A percentile compares a stretch with the other conserved stretches of the same genome.
Evolutionary conservation across 75 land plant genomes (phyloP).

Genomic region (Sequoia sempervirens): DNA sequence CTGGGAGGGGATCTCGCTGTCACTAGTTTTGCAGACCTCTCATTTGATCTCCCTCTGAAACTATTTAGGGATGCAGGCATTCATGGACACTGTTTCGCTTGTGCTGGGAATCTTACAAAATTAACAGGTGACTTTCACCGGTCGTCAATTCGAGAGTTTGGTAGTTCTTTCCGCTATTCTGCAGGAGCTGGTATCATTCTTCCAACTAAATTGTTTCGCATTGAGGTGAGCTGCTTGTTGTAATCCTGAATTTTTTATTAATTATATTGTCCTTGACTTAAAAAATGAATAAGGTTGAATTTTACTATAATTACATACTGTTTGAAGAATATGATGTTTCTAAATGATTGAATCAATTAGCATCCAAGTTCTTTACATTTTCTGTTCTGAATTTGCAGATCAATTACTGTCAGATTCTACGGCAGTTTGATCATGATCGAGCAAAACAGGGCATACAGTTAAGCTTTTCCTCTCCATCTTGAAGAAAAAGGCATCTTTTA

Average conservation of each 20-base stretch:
- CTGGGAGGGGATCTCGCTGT: conserved; percentile 91
- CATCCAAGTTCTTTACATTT: background rate
- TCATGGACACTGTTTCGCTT: conserved; percentile 78
- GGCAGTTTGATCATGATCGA: conserved; percentile 55
- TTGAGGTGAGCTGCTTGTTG: conserved; percentile 60
- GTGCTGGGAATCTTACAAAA: conserved; percentile 75
- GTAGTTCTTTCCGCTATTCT: conserved; percentile 55
- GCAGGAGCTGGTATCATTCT: conserved; percentile 76
- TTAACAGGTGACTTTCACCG: conserved; percentile 44
- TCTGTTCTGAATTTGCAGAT: conserved; percentile 35
- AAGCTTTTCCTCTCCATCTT: conserved; percentile 45
- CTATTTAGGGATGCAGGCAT: conserved; percentile 71
- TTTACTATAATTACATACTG: background rate
- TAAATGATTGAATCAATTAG: background rate
- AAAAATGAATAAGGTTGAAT: background rate
- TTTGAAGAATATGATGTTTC: background rate
- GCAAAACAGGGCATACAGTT: conserved; percentile 80
- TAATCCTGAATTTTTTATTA: background rate
- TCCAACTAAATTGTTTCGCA: conserved; percentile 81
- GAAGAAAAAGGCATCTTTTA: background rate
- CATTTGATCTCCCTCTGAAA: conserved; percentile 84
- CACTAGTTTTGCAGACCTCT: conserved; percentile 85
- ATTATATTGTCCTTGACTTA: background rate
- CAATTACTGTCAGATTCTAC: conserved; percentile 80
- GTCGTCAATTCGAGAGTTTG: conserved; percentile 41